Base-by-base conservation (phyloP, 225 moss, liverwort and hornwort species). In the Antitrichia curtipendula region DNA sequence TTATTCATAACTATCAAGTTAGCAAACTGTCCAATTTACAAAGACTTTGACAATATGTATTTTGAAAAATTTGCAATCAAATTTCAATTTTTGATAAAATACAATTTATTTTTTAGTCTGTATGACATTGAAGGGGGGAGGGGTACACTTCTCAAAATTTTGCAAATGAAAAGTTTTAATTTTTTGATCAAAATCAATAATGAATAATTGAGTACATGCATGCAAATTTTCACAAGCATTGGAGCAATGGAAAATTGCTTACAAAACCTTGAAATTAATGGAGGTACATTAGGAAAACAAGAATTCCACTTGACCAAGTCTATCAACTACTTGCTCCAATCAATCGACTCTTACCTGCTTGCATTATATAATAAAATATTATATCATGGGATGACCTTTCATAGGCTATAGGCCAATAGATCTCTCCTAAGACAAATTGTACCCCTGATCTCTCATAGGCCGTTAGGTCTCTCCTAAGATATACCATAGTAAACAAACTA, bases 81-180 rank as follows among this genome's bases (percentile, higher is more conserved):
- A 50, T 2, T 50, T 50, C 1, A 32, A 1, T 21, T 75, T 75
- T 75, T 50, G 50, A 74, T 0, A 74, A n/a, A 21, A 49, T 19
- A 4, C 0, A 50, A 0, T 5, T 75, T 13, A 21, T 50, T 20
- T 13, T 0, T 4, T 32, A 8, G 2, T 1, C 21, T 34, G 21
- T 49, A 5, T 50, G 12, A 34, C 13, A 50, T 8, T 32, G 9
- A n/a, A n/a, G n/a, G n/a, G n/a, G 1, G 7, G 5, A 45, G 8
- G 7, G 10, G 1, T 4, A 50, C 34, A 34, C n/a, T n/a, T 75
- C 5, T 6, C 9, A 52, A 75, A 52, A 75, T 8, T 14, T 52
- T 3, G 14, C 5, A 21, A 75, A 52, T 34, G 7, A 34, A 75
- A 32, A 34, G 13, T 22, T 34, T 52, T 22, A 52, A 22, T 22